Evolutionary conservation across 192 early-diverging fungal species (phyloP).

Genomic region (Coemansia sp.): DNA sequence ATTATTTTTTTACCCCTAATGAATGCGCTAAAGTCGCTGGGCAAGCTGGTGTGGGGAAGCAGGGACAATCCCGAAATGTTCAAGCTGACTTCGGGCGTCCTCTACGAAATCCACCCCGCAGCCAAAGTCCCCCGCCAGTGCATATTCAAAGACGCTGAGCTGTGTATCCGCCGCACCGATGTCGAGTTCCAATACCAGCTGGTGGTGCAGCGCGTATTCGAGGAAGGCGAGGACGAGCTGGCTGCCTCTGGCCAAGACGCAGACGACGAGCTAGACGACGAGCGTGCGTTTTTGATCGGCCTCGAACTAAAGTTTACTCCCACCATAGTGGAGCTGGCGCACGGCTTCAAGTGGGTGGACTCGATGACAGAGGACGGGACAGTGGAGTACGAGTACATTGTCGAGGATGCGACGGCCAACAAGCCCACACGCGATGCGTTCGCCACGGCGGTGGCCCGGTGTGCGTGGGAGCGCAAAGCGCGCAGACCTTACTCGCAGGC

Average conservation of each 20-base stretch:
- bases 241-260: constrained; percentile 50
- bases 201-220: constrained; percentile 73
- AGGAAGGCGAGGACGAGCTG: constrained; percentile 75
- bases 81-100: constrained; percentile 65
- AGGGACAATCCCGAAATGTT: constrained; percentile 58
- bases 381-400: constrained; percentile 35
- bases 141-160: constrained; percentile 68
- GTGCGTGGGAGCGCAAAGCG: constrained; percentile 47
- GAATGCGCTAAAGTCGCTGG: constrained; percentile 69
- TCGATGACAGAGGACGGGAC: background rate
- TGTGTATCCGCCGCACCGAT: constrained; percentile 70
- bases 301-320: constrained; percentile 32
- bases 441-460: constrained; percentile 40
- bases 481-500: constrained; percentile 29
- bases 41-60: constrained; percentile 70
- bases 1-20: constrained; percentile 40
- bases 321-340: constrained; percentile 23
- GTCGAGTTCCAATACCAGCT: constrained; percentile 72
- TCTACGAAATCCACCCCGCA: constrained; percentile 62
- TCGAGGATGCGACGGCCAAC: constrained; percentile 10
- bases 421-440: constrained; percentile 32
- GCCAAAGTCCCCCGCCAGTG: constrained; percentile 55
- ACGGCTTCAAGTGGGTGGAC: constrained; percentile 47
- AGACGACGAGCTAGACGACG: constrained; percentile 60
- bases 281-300: constrained; percentile 73